Conservation (phyloP, 345 rosid species). For the Combretum micranthum region DNA sequence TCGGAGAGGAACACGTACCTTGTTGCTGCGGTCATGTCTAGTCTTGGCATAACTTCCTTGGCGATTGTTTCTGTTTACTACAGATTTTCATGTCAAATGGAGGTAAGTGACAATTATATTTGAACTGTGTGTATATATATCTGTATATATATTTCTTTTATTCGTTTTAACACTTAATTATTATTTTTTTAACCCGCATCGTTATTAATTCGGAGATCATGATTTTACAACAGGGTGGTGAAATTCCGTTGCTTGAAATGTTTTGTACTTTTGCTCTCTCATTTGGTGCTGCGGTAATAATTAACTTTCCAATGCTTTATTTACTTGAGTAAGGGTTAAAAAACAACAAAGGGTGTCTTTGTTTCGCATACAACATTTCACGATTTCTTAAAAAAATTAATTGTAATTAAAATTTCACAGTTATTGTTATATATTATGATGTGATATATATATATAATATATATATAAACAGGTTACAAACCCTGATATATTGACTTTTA, state of each 20-base stretch:
- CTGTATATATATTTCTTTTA: too few relatives aligned
- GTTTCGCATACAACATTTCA: too few relatives aligned
- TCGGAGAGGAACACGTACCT: slow-evolving; percentile 42
- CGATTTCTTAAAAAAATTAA: too few relatives aligned
- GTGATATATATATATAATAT: too few relatives aligned
- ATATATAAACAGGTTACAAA: too few relatives aligned
- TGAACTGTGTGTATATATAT: not conserved
- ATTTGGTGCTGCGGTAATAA: slow-evolving; percentile 58
- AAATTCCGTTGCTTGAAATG: slow-evolving; percentile 41
- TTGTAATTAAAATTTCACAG: too few relatives aligned
- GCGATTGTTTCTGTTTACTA: slow-evolving; percentile 47
- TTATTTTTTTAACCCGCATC: too few relatives aligned
- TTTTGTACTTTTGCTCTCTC: slow-evolving; percentile 49
- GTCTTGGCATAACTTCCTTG: slow-evolving; percentile 50
- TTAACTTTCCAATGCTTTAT: not conserved
- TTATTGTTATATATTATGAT: too few relatives aligned
- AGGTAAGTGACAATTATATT: slow-evolving; percentile 20
- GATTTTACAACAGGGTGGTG: slow-evolving; percentile 28
- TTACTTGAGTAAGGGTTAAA: not conserved
- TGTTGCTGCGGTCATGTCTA: slow-evolving; percentile 54
- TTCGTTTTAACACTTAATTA: too few relatives aligned
- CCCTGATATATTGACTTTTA: too few relatives aligned
- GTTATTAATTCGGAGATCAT: not conserved
- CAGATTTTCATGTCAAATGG: slow-evolving; percentile 61
- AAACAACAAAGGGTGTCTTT: not conserved